These are phyloP conservation scores for Marvania coccoides DNA, from an alignment of 139 green algal species.

Conservation along the genomic window DNA sequence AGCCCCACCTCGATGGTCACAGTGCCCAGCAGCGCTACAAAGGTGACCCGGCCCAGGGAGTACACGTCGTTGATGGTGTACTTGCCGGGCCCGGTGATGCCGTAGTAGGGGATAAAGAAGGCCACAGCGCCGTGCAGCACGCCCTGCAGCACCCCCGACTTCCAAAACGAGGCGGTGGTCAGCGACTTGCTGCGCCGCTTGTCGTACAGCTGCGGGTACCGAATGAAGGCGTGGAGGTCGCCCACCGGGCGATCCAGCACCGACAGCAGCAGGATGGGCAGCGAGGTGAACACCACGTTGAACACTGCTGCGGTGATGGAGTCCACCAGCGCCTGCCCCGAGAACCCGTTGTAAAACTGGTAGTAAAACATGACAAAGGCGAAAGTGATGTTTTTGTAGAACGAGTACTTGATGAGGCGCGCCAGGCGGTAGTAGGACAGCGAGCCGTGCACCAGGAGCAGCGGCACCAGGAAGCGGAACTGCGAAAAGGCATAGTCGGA, in stretches of 20 bases:
- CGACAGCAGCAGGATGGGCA: conserved; percentile 75
- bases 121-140: conserved; percentile 33
- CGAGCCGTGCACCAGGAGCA: conserved; percentile 90
- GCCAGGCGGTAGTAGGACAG: conserved; percentile 78
- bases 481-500: conserved; percentile 90
- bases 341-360: conserved; percentile 24
- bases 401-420: conserved; percentile 89
- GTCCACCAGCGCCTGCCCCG: conserved; percentile 43
- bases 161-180: conserved; percentile 47
- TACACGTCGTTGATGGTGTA: conserved; percentile 44
- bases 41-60: conserved; percentile 38
- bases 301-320: conserved; percentile 46
- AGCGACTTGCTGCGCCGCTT: conserved; percentile 26
- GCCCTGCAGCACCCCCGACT: conserved; percentile 38
- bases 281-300: conserved; percentile 67
- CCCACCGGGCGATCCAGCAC: conserved; percentile 62
- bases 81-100: conserved; percentile 12
- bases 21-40: conserved; percentile 47
- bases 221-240: conserved; percentile 30
- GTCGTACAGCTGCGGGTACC: conserved; percentile 58
- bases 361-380: conserved; percentile 79
- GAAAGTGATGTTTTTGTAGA: conserved; percentile 98
- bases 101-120: conserved; percentile 60
- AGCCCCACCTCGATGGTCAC: conserved; percentile 61
- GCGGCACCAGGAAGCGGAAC: conserved; percentile 78